Conservation (phyloP, 768 basidiomycete genomes). For the Calvatia gigantea region DNA sequence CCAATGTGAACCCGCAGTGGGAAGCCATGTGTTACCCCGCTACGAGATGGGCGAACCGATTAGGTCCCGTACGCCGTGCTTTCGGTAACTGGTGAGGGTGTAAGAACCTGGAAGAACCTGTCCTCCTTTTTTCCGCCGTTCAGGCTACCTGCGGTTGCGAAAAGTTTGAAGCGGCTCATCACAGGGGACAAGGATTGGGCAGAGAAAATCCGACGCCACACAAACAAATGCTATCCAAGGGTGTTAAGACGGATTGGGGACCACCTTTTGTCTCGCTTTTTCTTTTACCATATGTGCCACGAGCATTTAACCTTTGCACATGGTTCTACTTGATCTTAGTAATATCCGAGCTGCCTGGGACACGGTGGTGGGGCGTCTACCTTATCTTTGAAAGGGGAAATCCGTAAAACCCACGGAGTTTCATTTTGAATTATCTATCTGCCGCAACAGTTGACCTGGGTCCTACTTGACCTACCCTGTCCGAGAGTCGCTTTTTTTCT, state of each 20-base stretch:
- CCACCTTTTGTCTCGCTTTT: neutral
- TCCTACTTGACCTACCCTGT: neutral
- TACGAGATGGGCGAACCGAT: neutral
- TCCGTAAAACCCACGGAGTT: too few relatives aligned
- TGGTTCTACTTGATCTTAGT: too few relatives aligned
- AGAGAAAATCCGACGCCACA: conserved; percentile 1
- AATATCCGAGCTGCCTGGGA: too few relatives aligned
- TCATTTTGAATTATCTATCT: neutral
- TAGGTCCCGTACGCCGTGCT: neutral
- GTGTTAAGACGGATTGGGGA: neutral
- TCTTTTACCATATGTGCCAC: neutral
- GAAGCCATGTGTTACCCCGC: neutral
- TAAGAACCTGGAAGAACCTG: neutral
- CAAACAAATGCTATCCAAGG: neutral
- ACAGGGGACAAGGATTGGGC: conserved; percentile 1
- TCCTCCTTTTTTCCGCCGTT: conserved; percentile 10
- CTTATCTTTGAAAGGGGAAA: too few relatives aligned
- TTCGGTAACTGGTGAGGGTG: neutral
- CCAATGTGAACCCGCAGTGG: neutral
- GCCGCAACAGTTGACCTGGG: neutral
- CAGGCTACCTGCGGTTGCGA: conserved; percentile 7
- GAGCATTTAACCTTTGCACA: neutral
- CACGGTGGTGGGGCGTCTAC: too few relatives aligned
- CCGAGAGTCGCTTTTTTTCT: conserved; percentile 5
- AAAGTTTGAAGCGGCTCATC: conserved; percentile 3